Base-by-base conservation (phyloP, 768 basidiomycete species). In the Mycena olivaceomarginata region DNA sequence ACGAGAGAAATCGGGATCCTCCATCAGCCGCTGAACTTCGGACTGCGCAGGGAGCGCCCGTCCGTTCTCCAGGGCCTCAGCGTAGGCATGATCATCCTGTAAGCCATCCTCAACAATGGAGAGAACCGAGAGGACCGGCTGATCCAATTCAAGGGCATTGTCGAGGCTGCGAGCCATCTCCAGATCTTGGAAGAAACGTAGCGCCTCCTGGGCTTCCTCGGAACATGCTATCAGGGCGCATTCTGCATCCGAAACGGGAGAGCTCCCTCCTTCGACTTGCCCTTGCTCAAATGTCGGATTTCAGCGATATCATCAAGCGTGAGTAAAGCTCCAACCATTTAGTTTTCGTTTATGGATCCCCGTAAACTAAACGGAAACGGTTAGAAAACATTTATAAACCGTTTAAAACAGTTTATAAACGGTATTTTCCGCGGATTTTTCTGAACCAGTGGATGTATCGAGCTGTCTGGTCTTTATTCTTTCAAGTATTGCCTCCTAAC, bases 211-310 rank as follows among this genome's bases (percentile, higher is more conserved):
- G 7, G 89, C 68, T 18, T 86, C 84, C 40, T 88, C 84, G 4
- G 83, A 83, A 69, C 90, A 90, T 0, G 89, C 56, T 48, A 85
- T 83, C 10, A 90, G 82, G 0, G 92, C 92, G 10, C 87, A 69
- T 51, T 90, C 89, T 51, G 88, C 87, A 78, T 93, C 91, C 0
- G 85, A 82, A 8, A 82, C 81, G 3, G 84, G 81, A 0, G n/a
- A n/a, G 79, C 75, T 57, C 81, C 84, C 2, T 81, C 82, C 31
- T 85, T 83, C 4, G 80, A 79, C 76, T 90, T 89, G 37, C 88
- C 88, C 73, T 91, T 91, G 15, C 83, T 78, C 0, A 78, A 62
- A 25, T 83, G 76, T 18, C 86, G 84, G 20, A 89, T 70, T 15
- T 82, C 82, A 25, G 82, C 84, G 25, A 90, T 84, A 71, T 91